These are phyloP conservation scores for Xylariaceae sp. DNA, from an alignment of 2,329 filamentous ascomycete species.

Conservation along the genomic window DNA sequence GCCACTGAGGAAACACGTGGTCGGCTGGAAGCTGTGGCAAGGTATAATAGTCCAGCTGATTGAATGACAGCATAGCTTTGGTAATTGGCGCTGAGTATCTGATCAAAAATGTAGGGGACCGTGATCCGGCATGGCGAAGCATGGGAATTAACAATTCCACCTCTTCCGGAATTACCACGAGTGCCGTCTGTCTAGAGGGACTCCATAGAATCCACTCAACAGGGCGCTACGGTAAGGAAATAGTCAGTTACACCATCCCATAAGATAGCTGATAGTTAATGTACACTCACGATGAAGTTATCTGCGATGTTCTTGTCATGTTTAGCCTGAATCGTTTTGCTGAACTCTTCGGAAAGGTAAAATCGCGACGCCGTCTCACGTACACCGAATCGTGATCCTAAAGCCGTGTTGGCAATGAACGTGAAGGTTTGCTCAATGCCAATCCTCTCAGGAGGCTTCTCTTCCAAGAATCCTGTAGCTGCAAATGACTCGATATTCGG, in stretches of 20 bases:
- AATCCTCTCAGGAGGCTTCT: conserved; percentile 8
- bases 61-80: conserved; percentile 55
- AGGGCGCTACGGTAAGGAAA: conserved; percentile 37
- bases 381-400: conserved; percentile 31
- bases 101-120: conserved; percentile 42
- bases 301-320: conserved; percentile 19
- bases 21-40: conserved; percentile 43
- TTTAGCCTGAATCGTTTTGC: conserved; percentile 33
- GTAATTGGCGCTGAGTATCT: conserved; percentile 59
- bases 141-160: conserved; percentile 49
- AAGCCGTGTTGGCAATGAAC: conserved; percentile 31
- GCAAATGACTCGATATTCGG: conserved; percentile 40
- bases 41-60: conserved; percentile 47
- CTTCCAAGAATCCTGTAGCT: conserved; percentile 35
- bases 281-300: conserved; percentile 27
- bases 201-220: conserved; percentile 62
- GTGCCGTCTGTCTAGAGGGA: conserved; percentile 35
- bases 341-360: conserved; percentile 44
- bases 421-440: conserved; percentile 40
- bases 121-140: conserved; percentile 26
- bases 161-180: conserved; percentile 62
- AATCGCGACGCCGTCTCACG: conserved; percentile 21
- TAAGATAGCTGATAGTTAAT: too few relatives aligned
- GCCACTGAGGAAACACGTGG: conserved; percentile 44
- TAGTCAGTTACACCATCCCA: too few relatives aligned